These are phyloP conservation scores for Hapsidospora chrysogenum DNA, from an alignment of 495 filamentous ascomycete genomes.

Conservation along the genomic window DNA sequence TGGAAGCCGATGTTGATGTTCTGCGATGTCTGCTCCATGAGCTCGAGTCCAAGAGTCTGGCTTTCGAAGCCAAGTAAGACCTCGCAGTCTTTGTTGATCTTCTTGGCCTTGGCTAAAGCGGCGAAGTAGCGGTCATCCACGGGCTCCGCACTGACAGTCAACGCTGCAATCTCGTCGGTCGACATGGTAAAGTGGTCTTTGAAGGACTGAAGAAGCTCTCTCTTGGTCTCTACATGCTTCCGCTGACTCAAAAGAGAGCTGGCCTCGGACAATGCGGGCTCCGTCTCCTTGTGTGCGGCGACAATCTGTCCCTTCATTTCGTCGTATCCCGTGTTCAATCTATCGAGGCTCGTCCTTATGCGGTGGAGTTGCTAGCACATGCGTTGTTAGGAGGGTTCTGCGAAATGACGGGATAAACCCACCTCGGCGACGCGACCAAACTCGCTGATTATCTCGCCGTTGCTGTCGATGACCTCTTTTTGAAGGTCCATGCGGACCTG, in stretches of 20 bases:
- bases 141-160: constrained; percentile 63
- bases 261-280: constrained; percentile 64
- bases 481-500: constrained; percentile 72
- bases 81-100: constrained; percentile 75
- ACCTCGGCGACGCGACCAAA: constrained; percentile 89
- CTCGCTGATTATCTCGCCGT: constrained; percentile 78
- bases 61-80: constrained; percentile 79
- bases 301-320: constrained; percentile 66
- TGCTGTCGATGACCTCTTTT: constrained; percentile 84
- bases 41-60: constrained; percentile 67
- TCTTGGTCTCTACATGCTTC: constrained; percentile 67
- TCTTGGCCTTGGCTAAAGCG: constrained; percentile 65
- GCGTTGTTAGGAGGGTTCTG: background rate
- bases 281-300: constrained; percentile 57
- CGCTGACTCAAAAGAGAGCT: constrained; percentile 57
- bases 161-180: constrained; percentile 51
- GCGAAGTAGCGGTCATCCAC: constrained; percentile 79
- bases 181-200: constrained; percentile 70
- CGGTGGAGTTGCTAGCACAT: constrained; percentile 60
- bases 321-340: constrained; percentile 63
- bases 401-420: constrained; percentile 5
- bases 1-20: constrained; percentile 85
- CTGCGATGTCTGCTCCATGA: constrained; percentile 78
- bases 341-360: constrained; percentile 63
- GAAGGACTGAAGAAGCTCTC: constrained; percentile 68